phyloP scores from a whole-genome alignment of 352 stramenopile genomes.

The Hyaloperonospora arabidopsidis region DNA sequence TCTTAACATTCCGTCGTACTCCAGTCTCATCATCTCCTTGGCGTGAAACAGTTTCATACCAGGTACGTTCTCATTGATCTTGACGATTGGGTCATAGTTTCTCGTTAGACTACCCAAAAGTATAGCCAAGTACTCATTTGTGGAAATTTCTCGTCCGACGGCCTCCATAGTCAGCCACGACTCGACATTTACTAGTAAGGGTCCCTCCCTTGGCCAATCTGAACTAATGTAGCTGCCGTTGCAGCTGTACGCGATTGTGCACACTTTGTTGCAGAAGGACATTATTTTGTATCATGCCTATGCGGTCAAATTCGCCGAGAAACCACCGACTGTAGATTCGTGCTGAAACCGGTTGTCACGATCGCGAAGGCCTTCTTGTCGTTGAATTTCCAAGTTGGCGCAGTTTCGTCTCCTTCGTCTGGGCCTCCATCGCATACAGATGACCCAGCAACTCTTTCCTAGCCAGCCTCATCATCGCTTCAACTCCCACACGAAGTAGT shows the following conservation, averaged over 20 bases:
- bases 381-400: too few species aligned
- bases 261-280: neutral
- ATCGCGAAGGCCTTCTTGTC: constrained; percentile 1
- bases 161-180: neutral
- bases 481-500: too few species aligned
- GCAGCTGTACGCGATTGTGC: neutral
- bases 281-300: neutral
- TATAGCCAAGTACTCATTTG: too few species aligned
- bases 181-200: too few species aligned
- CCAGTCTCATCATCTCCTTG: constrained; percentile 1
- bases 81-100: too few species aligned
- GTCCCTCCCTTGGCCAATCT: neutral
- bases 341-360: neutral
- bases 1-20: neutral
- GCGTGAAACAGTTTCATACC: too few species aligned
- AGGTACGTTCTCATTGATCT: too few species aligned
- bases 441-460: neutral
- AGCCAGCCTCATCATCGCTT: neutral
- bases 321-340: constrained; percentile 1
- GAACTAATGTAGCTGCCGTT: neutral
- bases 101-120: too few species aligned
- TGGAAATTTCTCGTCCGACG: neutral
- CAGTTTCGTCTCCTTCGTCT: too few species aligned
- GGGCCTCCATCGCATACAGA: constrained; percentile 2
- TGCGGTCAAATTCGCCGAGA: neutral